These are phyloP conservation scores for Fusarium dimerum DNA, from an alignment of 2,329 filamentous ascomycete genomes.

Conservation along the genomic window DNA sequence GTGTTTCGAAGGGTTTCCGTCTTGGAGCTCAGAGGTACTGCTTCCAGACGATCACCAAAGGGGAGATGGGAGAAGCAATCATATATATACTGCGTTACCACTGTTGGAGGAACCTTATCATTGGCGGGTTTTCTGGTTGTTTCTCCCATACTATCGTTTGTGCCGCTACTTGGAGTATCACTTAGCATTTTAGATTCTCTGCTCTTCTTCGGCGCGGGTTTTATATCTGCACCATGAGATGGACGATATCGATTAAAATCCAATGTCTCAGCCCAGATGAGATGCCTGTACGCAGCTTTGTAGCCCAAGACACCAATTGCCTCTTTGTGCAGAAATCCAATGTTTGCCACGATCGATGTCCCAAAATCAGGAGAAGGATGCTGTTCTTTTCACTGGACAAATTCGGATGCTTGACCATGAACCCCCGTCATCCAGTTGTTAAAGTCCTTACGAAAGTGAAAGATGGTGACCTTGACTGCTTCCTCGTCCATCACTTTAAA, in stretches of 20 bases:
- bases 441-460: conserved; percentile 61
- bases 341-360: conserved; percentile 57
- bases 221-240: background rate
- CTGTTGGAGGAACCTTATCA: conserved; percentile 43
- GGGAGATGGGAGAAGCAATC: conserved; percentile 64
- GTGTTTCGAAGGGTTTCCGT: conserved; percentile 31
- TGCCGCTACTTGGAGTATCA: background rate
- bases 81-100: conserved; percentile 71
- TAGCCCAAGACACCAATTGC: conserved; percentile 48
- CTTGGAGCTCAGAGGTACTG: conserved; percentile 28
- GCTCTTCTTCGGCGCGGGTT: background rate
- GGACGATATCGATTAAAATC: conserved; percentile 37
- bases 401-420: conserved; percentile 44
- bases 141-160: background rate
- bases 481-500: conserved; percentile 41
- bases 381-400: conserved; percentile 56
- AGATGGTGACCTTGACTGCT: conserved; percentile 45
- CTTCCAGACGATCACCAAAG: conserved; percentile 55
- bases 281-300: conserved; percentile 36
- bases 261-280: conserved; percentile 56
- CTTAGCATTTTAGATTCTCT: background rate
- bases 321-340: conserved; percentile 68
- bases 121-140: conserved; percentile 6
- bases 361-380: conserved; percentile 62
- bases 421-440: conserved; percentile 51